phyloP scores from a whole-genome alignment of 768 basidiomycete species.

The Pisolithus microcarpus region DNA sequence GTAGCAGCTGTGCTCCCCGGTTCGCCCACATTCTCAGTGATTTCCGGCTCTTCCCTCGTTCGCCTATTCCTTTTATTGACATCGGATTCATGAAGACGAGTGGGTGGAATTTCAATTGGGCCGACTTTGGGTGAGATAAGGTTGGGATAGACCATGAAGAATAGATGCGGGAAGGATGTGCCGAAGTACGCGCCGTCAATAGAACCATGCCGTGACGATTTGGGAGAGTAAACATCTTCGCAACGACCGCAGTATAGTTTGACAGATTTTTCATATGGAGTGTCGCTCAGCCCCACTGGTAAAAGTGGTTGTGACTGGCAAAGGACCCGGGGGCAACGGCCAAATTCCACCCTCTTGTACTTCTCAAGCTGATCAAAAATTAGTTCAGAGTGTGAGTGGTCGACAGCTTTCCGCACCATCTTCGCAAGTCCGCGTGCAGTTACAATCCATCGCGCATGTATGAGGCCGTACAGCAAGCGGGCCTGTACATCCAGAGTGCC shows the following conservation, averaged over 20 bases:
- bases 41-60: constrained; percentile 47
- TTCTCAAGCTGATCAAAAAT: constrained; percentile 67
- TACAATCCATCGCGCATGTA: constrained; percentile 95
- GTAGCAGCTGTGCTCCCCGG: constrained; percentile 70
- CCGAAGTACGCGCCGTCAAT: constrained; percentile 99
- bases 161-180: constrained; percentile 93
- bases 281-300: constrained; percentile 92
- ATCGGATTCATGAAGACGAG: constrained; percentile 23
- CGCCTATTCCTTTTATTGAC: constrained; percentile 36
- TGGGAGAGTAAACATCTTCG: constrained; percentile 97
- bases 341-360: constrained; percentile 97
- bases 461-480: constrained; percentile 87
- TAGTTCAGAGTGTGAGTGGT: background rate
- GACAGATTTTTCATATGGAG: constrained; percentile 98
- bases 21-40: constrained; percentile 53
- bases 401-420: constrained; percentile 56
- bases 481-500: constrained; percentile 92
- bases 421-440: constrained; percentile 89
- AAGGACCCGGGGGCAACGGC: constrained; percentile 94
- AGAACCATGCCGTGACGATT: constrained; percentile 91
- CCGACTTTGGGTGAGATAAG: constrained; percentile 80
- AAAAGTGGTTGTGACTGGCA: constrained; percentile 93
- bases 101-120: constrained; percentile 33
- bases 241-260: constrained; percentile 98
- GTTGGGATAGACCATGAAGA: constrained; percentile 95